phyloP scores from a whole-genome alignment of 306 rosid species.

The Sechiopsis laciniata region DNA sequence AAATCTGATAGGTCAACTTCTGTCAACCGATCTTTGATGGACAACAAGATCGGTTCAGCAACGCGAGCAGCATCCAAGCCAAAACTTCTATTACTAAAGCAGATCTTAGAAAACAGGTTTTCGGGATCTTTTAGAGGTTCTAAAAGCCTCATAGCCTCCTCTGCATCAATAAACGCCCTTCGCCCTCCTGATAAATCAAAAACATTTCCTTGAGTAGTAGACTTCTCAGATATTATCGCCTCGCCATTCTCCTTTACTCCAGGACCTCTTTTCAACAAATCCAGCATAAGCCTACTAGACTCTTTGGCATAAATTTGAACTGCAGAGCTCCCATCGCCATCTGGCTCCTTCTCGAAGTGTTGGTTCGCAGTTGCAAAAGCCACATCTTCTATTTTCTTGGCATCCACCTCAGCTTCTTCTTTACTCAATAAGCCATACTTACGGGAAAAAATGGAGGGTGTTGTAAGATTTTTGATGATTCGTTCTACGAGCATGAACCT shows the following conservation, averaged over 20 bases:
- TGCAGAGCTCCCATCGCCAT: conserved; percentile 62
- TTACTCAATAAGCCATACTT: conserved; percentile 58
- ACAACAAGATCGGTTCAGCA: conserved; percentile 14
- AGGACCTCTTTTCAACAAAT: conserved; percentile 21
- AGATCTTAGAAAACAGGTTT: conserved; percentile 21
- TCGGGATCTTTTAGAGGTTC: conserved; percentile 12
- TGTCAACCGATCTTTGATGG: conserved; percentile 20
- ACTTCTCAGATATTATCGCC: conserved; percentile 3
- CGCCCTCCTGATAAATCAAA: conserved; percentile 19
- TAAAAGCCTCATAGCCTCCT: neutral
- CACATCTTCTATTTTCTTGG: conserved; percentile 45
- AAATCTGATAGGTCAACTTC: conserved; percentile 21
- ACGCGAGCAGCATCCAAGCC: conserved; percentile 19
- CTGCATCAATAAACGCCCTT: conserved; percentile 18
- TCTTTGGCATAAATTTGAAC: conserved; percentile 70
- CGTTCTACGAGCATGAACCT: conserved; percentile 54
- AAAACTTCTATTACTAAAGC: conserved; percentile 22
- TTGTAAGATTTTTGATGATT: conserved; percentile 52
- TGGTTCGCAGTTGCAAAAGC: conserved; percentile 51
- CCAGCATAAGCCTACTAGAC: conserved; percentile 34
- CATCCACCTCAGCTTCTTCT: conserved; percentile 57
- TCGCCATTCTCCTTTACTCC: conserved; percentile 15
- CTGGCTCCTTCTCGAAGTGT: conserved; percentile 61
- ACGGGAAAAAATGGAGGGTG: conserved; percentile 63
- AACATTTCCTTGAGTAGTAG: neutral